Evolutionary conservation across 805 yeast species (phyloP), one percentile per base, ranked within the genome.

Genomic region (Myxozyma lipomycoides): DNA sequence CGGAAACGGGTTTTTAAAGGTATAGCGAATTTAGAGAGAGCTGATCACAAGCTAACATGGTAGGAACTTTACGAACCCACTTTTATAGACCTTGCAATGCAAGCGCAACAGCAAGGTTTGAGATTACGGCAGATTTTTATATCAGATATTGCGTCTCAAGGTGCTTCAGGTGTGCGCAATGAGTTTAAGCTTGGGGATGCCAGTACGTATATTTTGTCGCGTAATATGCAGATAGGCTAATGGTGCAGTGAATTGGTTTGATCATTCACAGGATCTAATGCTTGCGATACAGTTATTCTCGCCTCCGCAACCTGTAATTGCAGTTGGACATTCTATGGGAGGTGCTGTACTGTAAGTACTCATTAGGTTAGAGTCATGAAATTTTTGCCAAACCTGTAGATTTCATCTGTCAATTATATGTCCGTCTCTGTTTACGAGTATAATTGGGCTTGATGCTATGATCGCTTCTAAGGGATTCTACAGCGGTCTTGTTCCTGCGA

Each of bases 241-340:
- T 19, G 0, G 32, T 3, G 12, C 22, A 52, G 57, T 35, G 26
- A 12, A 39, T 32, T 59, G 62, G 62, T 38, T 46, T 9, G 62
- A 59, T 35, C 23, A 38, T 6, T 45, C 55, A 1, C 39, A 35
- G 1, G 62, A 59, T 24, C 23, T 58, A 19, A 28, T 45, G 1
- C 36, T 46, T 6, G 48, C 45, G 30, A 25, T 58, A 4, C 49
- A 52, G 36, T 40, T 24, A 10, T 26, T 37, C 40, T 46, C 28
- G 26, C 59, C 38, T 5, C 56, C 51, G 22, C 49, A 42, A 1
- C 62, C 62, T 3, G 23, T 59, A 2, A 39, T 59, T n/a, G 62
- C 50, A 2, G 32, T 59, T 19, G 62, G 62, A 17, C 62, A 59
- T 40, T 59, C 62, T 2, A 44, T 59, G 10, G 62, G 62, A n/a